Evolutionary conservation across 1,284 basidiomycete species (phyloP).

Genomic region (Pulchroboletus neoregius): DNA sequence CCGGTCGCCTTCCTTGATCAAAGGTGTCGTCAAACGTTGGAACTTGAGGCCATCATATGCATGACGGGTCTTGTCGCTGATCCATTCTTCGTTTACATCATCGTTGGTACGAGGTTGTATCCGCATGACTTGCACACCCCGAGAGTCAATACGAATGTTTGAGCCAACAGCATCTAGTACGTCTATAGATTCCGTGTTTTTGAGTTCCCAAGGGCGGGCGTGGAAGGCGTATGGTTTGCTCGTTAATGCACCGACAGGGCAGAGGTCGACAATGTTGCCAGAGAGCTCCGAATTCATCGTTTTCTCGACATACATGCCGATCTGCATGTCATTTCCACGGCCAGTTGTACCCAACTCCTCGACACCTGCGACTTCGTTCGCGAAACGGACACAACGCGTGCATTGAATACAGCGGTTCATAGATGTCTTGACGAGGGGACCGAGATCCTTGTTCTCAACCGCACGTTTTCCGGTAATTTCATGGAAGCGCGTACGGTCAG

Average conservation of each 20-base stretch:
- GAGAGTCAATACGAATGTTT: conserved; percentile 96
- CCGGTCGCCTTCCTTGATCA: conserved; percentile 88
- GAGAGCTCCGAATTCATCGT: conserved; percentile 97
- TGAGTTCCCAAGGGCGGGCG: conserved; percentile 97
- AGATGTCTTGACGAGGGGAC: conserved; percentile 96
- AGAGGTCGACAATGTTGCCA: conserved; percentile 96
- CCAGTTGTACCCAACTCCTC: conserved; percentile 97
- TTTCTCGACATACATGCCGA: conserved; percentile 98
- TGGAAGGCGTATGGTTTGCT: conserved; percentile 98
- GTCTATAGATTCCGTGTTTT: conserved; percentile 96
- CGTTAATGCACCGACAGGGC: conserved; percentile 96
- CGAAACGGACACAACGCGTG: conserved; percentile 98
- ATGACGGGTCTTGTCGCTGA: conserved; percentile 98
- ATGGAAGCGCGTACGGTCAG: conserved; percentile 96
- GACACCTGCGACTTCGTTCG: conserved; percentile 98
- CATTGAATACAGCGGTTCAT: conserved; percentile 99
- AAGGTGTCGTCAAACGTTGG: conserved; percentile 91
- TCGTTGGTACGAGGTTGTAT: conserved; percentile 96
- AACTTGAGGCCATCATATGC: conserved; percentile 94
- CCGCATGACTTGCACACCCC: conserved; percentile 96
- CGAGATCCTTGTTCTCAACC: conserved; percentile 97
- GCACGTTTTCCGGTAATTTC: conserved; percentile 98
- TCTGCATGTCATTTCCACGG: conserved; percentile 97
- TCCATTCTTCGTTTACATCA: conserved; percentile 99
- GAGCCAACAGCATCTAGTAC: conserved; percentile 98